Conservation (phyloP, 495 filamentous ascomycete species). For the Arthonia radiata region DNA sequence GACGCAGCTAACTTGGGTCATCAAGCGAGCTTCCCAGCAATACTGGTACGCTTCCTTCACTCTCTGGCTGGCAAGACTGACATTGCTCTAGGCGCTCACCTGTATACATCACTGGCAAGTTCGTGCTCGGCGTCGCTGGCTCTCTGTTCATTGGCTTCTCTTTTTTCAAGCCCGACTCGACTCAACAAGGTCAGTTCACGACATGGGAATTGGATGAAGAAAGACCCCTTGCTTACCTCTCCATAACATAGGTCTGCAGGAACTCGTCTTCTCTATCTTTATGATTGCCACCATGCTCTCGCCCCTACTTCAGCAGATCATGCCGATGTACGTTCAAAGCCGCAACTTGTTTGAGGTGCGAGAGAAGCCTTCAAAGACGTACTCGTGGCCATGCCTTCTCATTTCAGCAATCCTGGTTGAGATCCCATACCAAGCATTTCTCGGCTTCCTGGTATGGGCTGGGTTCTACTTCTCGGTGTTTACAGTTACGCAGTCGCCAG, state of each 20-base stretch:
- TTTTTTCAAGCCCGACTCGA: slow-evolving; percentile 43
- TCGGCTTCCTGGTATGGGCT: slow-evolving; percentile 43
- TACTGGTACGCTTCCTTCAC: too few species aligned
- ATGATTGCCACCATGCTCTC: slow-evolving; percentile 54
- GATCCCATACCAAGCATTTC: slow-evolving; percentile 50
- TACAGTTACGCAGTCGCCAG: slow-evolving; percentile 25
- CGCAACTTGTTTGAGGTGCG: slow-evolving; percentile 46
- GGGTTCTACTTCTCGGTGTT: slow-evolving; percentile 39
- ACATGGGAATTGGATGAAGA: too few species aligned
- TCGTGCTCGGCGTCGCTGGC: slow-evolving; percentile 53
- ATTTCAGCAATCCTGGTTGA: slow-evolving; percentile 45
- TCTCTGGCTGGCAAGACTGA: too few species aligned
- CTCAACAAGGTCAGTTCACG: too few species aligned
- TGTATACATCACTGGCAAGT: slow-evolving; percentile 52
- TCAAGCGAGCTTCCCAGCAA: too few species aligned
- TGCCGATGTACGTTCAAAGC: slow-evolving; percentile 42
- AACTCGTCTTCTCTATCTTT: slow-evolving; percentile 66
- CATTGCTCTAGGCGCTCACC: slow-evolving; percentile 43
- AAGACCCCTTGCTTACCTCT: too few species aligned
- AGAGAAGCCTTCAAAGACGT: slow-evolving; percentile 42
- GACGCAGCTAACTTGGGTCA: slow-evolving; percentile 45
- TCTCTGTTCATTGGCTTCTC: slow-evolving; percentile 49
- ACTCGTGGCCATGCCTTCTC: slow-evolving; percentile 50
- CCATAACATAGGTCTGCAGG: slow-evolving; percentile 43
- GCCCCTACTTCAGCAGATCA: slow-evolving; percentile 49